phyloP scores from a whole-genome alignment of 2,329 filamentous ascomycete genomes.

The Juglanconis juglandina region DNA sequence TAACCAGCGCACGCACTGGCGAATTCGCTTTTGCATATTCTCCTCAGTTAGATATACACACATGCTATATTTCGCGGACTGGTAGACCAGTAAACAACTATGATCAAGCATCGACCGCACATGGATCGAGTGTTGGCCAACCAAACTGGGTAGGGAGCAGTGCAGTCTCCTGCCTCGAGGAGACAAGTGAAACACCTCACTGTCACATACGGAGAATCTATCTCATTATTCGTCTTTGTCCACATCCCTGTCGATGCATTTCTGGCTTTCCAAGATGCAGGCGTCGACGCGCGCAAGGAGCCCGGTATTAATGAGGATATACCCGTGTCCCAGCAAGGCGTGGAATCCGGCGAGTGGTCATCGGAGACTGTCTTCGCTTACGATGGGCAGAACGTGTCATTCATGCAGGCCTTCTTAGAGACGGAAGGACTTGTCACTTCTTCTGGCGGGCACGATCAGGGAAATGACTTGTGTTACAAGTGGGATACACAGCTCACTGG shows the following conservation, averaged over 20 bases:
- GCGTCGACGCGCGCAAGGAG: conserved; percentile 34
- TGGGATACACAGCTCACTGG: conserved; percentile 35
- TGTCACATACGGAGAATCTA: conserved; percentile 24
- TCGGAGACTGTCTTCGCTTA: conserved; percentile 37
- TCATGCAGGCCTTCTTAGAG: conserved; percentile 59
- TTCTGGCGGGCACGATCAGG: conserved; percentile 67
- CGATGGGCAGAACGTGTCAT: conserved; percentile 53
- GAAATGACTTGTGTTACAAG: conserved; percentile 55
- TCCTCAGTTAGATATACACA: rapidly evolving
- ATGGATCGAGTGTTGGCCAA: conserved; percentile 20
- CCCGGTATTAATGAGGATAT: conserved; percentile 46
- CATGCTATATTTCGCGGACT: rapidly evolving
- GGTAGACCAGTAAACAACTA: conserved; percentile 24
- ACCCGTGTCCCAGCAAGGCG: conserved; percentile 39
- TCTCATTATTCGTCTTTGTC: conserved; percentile 47
- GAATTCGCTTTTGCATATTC: too few relatives aligned
- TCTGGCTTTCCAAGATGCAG: conserved; percentile 25
- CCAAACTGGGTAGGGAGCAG: conserved; percentile 42
- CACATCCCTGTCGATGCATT: conserved; percentile 42
- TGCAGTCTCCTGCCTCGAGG: conserved; percentile 43
- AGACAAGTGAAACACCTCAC: conserved; percentile 32
- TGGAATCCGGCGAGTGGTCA: conserved; percentile 39
- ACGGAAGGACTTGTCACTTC: conserved; percentile 54
- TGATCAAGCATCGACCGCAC: conserved; percentile 27
- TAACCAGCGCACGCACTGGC: too few relatives aligned